Evolutionary conservation across 192 early-diverging fungal species (phyloP), one percentile per base, ranked within the genome.

Genomic region (Phlyctochytrium planicorne): DNA sequence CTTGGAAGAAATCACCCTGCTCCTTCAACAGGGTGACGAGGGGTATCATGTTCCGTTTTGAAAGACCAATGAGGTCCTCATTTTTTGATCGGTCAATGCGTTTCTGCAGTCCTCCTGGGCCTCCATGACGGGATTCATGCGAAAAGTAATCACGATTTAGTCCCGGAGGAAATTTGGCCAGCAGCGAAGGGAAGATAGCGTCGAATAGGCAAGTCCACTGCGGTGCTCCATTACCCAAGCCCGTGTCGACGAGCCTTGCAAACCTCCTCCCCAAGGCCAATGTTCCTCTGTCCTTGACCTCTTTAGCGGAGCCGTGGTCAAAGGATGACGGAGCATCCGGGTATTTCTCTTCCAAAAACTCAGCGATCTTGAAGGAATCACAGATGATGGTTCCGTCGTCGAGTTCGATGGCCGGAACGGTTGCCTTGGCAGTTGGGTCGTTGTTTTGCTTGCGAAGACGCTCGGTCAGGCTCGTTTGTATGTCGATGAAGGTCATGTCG

Each of bases 311-410:
- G 23, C 69, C 69, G 40, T 20, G 6, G 20, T 69, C 40, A 47
- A 75, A 75, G 16, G 72, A 59, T 1, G 69, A 73, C 6, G 74
- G 74, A 10, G 25, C 35, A 55, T 75, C 69, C 87, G 87, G 87
- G 56, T 81, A 88, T 10, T 66, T 78, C 29, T 71, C 73, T 10
- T 89, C 87, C 2, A 89, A 71, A 52, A 83, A 88, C 29, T 81
- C 68, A 1, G 84, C 82, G 65, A 89, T 89, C 0, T 73, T 65
- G 65, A 78, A 79, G 4, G 84, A 85, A 31, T 85, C 87, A 30
- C 52, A 67, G 59, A 75, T 52, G n/a, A 75, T 14, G 12, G 62
- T 30, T 2, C 69, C 69, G 64, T 71, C 64, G 6, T 24, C 29
- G 52, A 75, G 62, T 53, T 72, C 69, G 12, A 75, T 34, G 1